Evolutionary conservation across 495 filamentous ascomycete species (phyloP).

Genomic region (Aspergillus heteromorphus): DNA sequence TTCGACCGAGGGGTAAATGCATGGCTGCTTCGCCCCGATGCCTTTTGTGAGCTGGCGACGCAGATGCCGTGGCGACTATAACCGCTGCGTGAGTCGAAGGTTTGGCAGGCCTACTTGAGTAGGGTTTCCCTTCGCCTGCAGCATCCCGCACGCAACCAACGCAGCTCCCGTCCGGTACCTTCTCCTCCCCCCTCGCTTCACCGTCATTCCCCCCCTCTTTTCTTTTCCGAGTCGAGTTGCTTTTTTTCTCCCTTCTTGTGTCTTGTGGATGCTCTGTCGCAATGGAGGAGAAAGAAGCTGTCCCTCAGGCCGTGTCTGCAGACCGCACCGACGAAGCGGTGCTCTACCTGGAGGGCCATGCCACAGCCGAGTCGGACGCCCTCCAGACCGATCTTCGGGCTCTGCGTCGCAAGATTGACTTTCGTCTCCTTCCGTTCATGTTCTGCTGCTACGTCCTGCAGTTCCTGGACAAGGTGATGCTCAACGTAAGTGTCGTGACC

Average conservation of each 20-base stretch:
- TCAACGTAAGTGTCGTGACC: too few relatives aligned
- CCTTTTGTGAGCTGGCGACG: not conserved
- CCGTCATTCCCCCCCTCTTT: not conserved
- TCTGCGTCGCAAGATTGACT: slow-evolving; percentile 41
- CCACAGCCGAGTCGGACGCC: not conserved
- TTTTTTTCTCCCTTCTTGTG: not conserved
- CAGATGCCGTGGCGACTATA: too few relatives aligned
- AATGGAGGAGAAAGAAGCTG: not conserved
- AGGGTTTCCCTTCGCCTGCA: not conserved
- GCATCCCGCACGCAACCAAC: not conserved
- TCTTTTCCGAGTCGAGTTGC: not conserved
- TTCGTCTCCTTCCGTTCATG: slow-evolving; percentile 49
- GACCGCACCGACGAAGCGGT: not conserved
- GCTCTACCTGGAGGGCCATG: not conserved
- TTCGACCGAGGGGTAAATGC: too few relatives aligned
- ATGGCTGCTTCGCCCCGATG: too few relatives aligned
- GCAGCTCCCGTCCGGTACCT: not conserved
- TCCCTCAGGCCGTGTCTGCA: not conserved
- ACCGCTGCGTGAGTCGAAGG: too few relatives aligned
- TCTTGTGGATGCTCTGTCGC: not conserved
- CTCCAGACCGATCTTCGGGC: not conserved
- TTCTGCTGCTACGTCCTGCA: slow-evolving; percentile 59
- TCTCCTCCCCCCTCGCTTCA: not conserved
- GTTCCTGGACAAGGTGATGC: slow-evolving; percentile 61
- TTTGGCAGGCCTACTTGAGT: too few relatives aligned